A percentile compares a stretch with the other conserved stretches of the same genome.
Conservation (phyloP, 1,284 basidiomycete genomes). For the Fomitopsis betulina region DNA sequence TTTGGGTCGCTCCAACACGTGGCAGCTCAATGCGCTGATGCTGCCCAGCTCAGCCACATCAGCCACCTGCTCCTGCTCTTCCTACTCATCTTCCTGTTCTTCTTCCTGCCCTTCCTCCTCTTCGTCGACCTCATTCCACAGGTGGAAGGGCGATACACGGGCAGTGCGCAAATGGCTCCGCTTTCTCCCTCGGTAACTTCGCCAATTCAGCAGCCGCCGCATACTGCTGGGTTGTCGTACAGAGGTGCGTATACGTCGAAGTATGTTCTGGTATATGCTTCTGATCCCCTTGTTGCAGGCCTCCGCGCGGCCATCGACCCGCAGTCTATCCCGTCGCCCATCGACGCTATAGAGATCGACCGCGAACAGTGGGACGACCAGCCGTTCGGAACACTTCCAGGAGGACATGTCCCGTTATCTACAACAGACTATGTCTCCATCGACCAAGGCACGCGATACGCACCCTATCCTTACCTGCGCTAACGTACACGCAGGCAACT, state of each 20-base stretch:
- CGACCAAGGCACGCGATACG: slow-evolving; percentile 72
- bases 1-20: no score
- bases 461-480: not conserved
- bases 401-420: slow-evolving; percentile 75
- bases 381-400: slow-evolving; percentile 74
- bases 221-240: slow-evolving; percentile 69
- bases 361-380: slow-evolving; percentile 80
- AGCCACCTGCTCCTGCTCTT: no score
- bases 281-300: slow-evolving; percentile 35
- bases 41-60: no score
- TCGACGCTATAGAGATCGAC: slow-evolving; percentile 82
- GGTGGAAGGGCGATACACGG: no score
- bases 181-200: slow-evolving; percentile 5
- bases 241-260: slow-evolving; percentile 39
- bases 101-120: no score
- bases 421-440: slow-evolving; percentile 87
- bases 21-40: no score
- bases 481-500: slow-evolving; percentile 48
- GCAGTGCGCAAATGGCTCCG: slow-evolving; percentile 1
- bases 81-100: no score
- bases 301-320: slow-evolving; percentile 85
- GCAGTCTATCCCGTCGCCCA: slow-evolving; percentile 88
- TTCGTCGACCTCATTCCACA: no score
- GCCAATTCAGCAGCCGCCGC: slow-evolving; percentile 78
- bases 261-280: not conserved